A percentile compares a stretch with the other conserved stretches of the same genome.
phyloP scores from a whole-genome alignment of 2,329 filamentous ascomycete genomes.

The Chaetomium globosum region DNA sequence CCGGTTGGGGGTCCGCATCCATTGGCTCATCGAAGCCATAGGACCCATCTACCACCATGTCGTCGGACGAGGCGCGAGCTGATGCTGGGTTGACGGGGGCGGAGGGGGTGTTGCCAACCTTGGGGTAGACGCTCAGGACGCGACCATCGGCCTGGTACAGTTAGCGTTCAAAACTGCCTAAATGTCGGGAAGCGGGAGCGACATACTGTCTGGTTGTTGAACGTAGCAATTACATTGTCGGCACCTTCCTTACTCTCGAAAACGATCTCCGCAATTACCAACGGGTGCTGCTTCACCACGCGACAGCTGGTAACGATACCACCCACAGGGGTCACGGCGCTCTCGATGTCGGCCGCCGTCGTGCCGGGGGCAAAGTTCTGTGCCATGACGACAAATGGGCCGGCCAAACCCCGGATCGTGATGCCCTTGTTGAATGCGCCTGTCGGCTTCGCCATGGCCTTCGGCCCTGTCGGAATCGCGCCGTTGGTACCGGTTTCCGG shows the following conservation, averaged over 20 bases:
- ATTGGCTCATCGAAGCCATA: conserved; percentile 57
- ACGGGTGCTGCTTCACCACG: conserved; percentile 67
- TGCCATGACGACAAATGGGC: conserved; percentile 71
- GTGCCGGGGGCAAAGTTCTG: conserved; percentile 83
- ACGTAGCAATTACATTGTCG: conserved; percentile 72
- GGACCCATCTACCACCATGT: conserved; percentile 56
- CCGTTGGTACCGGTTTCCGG: conserved; percentile 34
- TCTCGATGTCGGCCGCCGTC: conserved; percentile 79
- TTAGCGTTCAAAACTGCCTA: conserved; percentile 10
- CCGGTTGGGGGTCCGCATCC: conserved; percentile 42
- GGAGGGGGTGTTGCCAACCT: conserved; percentile 51
- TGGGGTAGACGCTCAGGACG: conserved; percentile 72
- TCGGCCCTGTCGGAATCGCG: conserved; percentile 30
- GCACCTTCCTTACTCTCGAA: conserved; percentile 73
- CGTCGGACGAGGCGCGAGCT: conserved; percentile 42
- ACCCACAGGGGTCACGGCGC: conserved; percentile 75
- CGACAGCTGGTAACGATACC: conserved; percentile 69
- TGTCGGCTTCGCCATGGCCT: conserved; percentile 33
- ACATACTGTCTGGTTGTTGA: conserved; percentile 76
- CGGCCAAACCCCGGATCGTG: conserved; percentile 72
- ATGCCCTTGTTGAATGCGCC: conserved; percentile 52
- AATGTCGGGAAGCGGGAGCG: not conserved
- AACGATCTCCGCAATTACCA: conserved; percentile 75
- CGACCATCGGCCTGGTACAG: conserved; percentile 66
- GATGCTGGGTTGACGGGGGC: conserved; percentile 39